Conservation (phyloP, 768 basidiomycete species). For the Strobilomyces confusus region DNA sequence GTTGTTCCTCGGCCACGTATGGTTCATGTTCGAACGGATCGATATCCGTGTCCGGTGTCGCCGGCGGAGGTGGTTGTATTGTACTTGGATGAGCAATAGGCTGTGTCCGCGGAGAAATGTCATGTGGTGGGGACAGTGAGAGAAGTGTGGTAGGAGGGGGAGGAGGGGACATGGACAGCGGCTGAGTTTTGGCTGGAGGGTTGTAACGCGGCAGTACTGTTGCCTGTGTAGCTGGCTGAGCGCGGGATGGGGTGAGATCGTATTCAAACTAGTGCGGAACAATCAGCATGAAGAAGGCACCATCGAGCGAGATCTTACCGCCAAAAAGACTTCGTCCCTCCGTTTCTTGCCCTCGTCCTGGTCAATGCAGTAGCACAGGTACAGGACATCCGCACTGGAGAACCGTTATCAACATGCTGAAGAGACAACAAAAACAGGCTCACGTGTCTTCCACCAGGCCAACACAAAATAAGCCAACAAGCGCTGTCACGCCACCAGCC, state of each 20-base stretch:
- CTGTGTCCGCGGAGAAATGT: conserved; percentile 2
- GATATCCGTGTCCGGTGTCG: conserved; percentile 29
- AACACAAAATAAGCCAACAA: conserved; percentile 80
- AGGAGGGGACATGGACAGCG: conserved; percentile 12
- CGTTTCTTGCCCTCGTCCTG: conserved; percentile 49
- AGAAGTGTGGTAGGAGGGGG: conserved; percentile 7
- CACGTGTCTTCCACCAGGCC: conserved; percentile 76
- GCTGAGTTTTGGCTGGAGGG: conserved; percentile 5
- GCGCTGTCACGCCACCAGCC: conserved; percentile 73
- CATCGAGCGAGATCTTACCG: conserved; percentile 37
- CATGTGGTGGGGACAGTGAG: conserved; percentile 5
- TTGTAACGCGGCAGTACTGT: conserved; percentile 9
- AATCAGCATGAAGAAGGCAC: conserved; percentile 3
- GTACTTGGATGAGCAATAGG: conserved; percentile 9
- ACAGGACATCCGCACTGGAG: conserved; percentile 57
- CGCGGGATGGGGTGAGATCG: conserved; percentile 26
- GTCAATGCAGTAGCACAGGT: conserved; percentile 66
- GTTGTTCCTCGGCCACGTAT: conserved; percentile 20
- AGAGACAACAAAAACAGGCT: conserved; percentile 22
- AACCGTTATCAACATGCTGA: neutral
- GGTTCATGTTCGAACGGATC: conserved; percentile 33
- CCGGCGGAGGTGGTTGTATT: conserved; percentile 14
- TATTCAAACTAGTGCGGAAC: conserved; percentile 37
- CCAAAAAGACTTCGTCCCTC: conserved; percentile 49
- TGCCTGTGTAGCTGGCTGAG: conserved; percentile 4